phyloP scores from a whole-genome alignment of 768 basidiomycete genomes.

The Lactarius vividus region DNA sequence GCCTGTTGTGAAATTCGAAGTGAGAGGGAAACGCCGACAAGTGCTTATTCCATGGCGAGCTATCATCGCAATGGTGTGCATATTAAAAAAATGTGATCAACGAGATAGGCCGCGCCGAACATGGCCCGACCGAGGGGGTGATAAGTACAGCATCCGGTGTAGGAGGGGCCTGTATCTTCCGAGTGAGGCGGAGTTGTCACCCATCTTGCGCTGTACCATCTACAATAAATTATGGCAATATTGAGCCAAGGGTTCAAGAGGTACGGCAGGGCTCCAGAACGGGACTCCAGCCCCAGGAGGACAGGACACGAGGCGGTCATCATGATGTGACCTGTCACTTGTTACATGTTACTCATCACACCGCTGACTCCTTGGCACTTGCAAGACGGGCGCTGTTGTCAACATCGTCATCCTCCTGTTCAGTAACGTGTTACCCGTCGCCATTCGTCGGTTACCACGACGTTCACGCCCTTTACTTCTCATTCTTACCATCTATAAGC shows the following conservation, averaged over 20 bases:
- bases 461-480: not conserved
- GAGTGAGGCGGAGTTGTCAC: not conserved
- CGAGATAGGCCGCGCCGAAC: not conserved
- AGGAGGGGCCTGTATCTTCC: conserved; percentile 2
- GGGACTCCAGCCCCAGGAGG: too few relatives aligned
- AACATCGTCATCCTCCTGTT: conserved; percentile 11
- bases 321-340: conserved; percentile 2
- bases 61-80: conserved; percentile 5
- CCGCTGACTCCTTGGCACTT: not conserved
- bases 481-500: not conserved
- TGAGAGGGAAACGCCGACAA: conserved; percentile 1
- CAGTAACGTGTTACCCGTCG: not conserved
- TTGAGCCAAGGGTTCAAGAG: not conserved
- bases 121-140: not conserved
- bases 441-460: not conserved
- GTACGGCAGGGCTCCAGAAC: not conserved
- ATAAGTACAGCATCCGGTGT: conserved; percentile 4
- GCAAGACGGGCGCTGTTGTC: not conserved
- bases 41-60: conserved; percentile 2
- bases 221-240: conserved; percentile 12
- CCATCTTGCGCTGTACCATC: not conserved
- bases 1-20: not conserved
- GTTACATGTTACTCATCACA: not conserved
- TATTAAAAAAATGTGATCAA: not conserved
- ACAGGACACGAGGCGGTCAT: not conserved